These are phyloP conservation scores for Backusella mclennaniae DNA, from an alignment of 192 early-diverging fungal genomes.

Conservation along the genomic window DNA sequence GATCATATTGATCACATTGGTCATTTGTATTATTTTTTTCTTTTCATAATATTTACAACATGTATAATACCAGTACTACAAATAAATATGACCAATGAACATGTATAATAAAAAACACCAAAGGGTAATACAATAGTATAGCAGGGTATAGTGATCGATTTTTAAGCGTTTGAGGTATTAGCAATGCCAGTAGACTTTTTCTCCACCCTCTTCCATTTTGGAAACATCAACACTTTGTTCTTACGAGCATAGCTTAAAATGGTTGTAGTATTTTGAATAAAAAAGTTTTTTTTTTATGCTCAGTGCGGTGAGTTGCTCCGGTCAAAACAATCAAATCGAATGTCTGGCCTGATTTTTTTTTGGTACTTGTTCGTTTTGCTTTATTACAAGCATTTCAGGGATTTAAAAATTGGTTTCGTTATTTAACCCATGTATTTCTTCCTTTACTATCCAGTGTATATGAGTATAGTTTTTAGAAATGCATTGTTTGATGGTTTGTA, in stretches of 20 bases:
- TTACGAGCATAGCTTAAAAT: background rate
- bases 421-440: background rate
- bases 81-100: background rate
- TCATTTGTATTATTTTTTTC: no score
- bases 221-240: background rate
- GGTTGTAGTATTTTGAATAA: background rate
- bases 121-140: background rate
- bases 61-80: background rate
- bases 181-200: background rate
- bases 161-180: background rate
- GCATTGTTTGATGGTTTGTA: background rate
- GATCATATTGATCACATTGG: no score
- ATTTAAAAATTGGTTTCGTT: background rate
- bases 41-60: background rate
- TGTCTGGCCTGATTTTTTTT: background rate
- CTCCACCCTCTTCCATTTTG: background rate
- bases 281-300: background rate
- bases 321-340: background rate
- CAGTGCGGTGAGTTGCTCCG: constrained; percentile 1
- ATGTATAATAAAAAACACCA: background rate
- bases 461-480: background rate
- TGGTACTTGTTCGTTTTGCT: background rate
- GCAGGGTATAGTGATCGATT: background rate
- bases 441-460: background rate
- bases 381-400: background rate